Evolutionary conservation across 768 basidiomycete species (phyloP), one percentile per base, ranked within the genome.

Genomic region (Candolleomyces aberdarensis): DNA sequence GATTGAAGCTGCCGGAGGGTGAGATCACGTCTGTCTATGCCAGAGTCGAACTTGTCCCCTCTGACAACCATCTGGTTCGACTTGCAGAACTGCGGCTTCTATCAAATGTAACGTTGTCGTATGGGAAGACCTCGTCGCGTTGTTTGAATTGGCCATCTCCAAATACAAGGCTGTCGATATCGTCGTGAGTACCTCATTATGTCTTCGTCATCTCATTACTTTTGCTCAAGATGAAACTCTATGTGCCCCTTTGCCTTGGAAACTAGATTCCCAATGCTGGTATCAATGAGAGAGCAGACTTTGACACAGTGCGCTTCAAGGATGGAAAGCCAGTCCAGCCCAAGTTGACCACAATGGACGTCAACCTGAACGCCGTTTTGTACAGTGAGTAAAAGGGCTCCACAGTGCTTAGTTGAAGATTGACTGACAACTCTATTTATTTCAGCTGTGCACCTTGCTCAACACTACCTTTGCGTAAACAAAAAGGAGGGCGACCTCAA

Each of bases 71-170:
- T 15, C 49, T 39, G 32, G 41, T 53, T 56, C 51, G 36, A 56
- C 43, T 47, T 50, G 47, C 67, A 85, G 84, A 3, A 64, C 75
- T 20, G 83, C 81, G 7, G 65, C 72, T 11, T 76, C 69, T 49
- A 71, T 76, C 31, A 73, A 70, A 53, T 84, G 83, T 66, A 74
- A 86, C 65, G 85, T 87, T 40, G 76, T 76, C 5, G 66, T 72
- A 0, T 87, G 82, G 78, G 83, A 86, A 5, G 77, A 85, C 51
- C 80, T 81, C 57, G 75, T 82, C 8, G 72, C 75, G 3, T 63
- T 85, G 65, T 86, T 85, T 63, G 80, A 84, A 57, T 67, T 78
- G 32, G 81, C 83, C 3, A 71, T 82, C 20, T 62, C 73, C 26
- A 74, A 68, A 55, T 85, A 75, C 65, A 82, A 79, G 48, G 66